Evolutionary conservation across 83 land plant genomes (phyloP).

Genomic region (Diphasiastrum complanatum): DNA sequence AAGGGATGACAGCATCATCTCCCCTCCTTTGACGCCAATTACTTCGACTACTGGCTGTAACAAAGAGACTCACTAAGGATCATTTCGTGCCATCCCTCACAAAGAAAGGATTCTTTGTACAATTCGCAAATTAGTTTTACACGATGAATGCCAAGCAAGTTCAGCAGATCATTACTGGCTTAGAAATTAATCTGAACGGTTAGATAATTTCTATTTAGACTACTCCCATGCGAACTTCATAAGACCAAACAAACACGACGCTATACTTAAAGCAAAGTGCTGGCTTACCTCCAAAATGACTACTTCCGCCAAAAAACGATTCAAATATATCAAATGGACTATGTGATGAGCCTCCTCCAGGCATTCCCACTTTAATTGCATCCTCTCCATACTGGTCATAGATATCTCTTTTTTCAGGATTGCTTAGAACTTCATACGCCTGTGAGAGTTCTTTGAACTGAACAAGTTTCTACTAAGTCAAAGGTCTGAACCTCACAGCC

Average conservation of each 20-base stretch:
- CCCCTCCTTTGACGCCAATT: constrained; percentile 5
- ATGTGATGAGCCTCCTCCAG: constrained; percentile 8
- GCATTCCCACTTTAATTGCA: constrained; percentile 11
- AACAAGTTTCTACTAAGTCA: too few relatives aligned
- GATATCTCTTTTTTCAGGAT: constrained; percentile 11
- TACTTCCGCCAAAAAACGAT: constrained; percentile 1
- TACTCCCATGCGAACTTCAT: too few relatives aligned
- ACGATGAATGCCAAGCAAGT: too few relatives aligned
- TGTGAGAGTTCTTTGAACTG: constrained; percentile 12
- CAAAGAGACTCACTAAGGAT: not conserved
- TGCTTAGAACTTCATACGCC: constrained; percentile 13
- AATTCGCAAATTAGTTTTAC: too few relatives aligned
- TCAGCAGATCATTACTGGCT: too few relatives aligned
- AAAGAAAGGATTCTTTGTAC: not conserved
- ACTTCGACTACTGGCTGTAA: not conserved
- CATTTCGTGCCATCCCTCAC: not conserved
- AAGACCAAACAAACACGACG: too few relatives aligned
- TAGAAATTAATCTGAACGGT: too few relatives aligned
- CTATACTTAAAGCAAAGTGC: too few relatives aligned
- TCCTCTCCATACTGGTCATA: constrained; percentile 18
- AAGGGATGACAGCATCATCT: constrained; percentile 4
- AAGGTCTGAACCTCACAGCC: too few relatives aligned
- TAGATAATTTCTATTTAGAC: too few relatives aligned
- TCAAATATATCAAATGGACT: constrained; percentile 13
- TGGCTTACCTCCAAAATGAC: constrained; percentile 2